Percentiles rank a stretch among this genome's conserved stretches.
Conservation (phyloP, 2,329 filamentous ascomycete genomes). For the Fusarium graminum region DNA sequence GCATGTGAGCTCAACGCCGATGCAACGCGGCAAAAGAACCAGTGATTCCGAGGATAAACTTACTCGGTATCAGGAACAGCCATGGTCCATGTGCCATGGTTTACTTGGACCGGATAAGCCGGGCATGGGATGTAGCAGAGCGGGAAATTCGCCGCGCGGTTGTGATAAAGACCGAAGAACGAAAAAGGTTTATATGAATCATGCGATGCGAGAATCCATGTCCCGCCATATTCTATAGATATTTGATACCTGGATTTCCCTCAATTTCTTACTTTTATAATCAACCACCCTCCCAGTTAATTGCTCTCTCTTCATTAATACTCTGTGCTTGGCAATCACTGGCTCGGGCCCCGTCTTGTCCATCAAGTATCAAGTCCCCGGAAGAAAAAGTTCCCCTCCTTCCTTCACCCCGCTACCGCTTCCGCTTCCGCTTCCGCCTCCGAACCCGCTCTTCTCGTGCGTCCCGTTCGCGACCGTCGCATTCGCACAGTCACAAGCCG, state of each 20-base stretch:
- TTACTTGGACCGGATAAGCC: conserved; percentile 43
- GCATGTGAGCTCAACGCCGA: conserved; percentile 43
- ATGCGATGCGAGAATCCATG: conserved; percentile 40
- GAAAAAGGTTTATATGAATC: conserved; percentile 42
- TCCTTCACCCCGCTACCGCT: conserved; percentile 28
- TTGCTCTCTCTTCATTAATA: background rate
- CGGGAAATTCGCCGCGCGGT: conserved; percentile 49
- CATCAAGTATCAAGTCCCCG: conserved; percentile 8
- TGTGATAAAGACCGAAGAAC: conserved; percentile 41
- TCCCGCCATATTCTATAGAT: conserved; percentile 14
- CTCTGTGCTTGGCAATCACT: conserved; percentile 22
- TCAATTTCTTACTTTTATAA: background rate
- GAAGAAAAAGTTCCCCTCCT: conserved; percentile 36
- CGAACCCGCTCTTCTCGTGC: conserved; percentile 43
- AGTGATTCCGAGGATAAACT: conserved; percentile 22
- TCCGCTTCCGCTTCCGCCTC: conserved; percentile 40
- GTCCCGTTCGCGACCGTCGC: conserved; percentile 39
- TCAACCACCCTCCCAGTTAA: conserved; percentile 1
- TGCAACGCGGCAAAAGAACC: conserved; percentile 18
- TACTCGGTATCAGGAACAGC: conserved; percentile 16
- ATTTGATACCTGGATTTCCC: background rate
- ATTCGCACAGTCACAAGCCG: conserved; percentile 37
- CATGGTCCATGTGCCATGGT: conserved; percentile 1
- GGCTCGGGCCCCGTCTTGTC: conserved; percentile 22
- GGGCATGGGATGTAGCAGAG: conserved; percentile 19